Conservation (phyloP, 495 filamentous ascomycete species). For the Penicillium fimorum region DNA sequence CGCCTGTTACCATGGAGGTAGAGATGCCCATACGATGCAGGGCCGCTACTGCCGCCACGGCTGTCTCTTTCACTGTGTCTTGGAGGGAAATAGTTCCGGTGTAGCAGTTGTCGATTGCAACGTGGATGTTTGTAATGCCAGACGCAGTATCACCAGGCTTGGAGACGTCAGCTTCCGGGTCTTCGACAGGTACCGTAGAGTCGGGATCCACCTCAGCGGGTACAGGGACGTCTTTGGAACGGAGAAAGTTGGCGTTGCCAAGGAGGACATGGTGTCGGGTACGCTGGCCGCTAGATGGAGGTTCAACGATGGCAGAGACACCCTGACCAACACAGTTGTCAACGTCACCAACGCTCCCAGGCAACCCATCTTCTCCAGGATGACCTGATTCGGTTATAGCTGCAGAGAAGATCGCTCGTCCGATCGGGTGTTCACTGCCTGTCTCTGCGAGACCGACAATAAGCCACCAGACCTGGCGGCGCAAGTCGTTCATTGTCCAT, state of each 20-base stretch:
- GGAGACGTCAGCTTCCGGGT: conserved; percentile 20
- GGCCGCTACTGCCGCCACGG: conserved; percentile 78
- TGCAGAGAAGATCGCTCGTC: conserved; percentile 72
- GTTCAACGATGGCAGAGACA: conserved; percentile 78
- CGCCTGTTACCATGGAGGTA: conserved; percentile 90
- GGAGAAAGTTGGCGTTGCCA: conserved; percentile 77
- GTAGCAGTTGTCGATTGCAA: conserved; percentile 79
- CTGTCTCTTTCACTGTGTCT: conserved; percentile 87
- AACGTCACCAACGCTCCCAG: conserved; percentile 83
- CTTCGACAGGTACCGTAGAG: conserved; percentile 13
- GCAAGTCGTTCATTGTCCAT: conserved; percentile 69
- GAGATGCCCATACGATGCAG: conserved; percentile 80
- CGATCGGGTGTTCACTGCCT: conserved; percentile 93
- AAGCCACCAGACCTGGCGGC: conserved; percentile 84
- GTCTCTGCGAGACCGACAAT: conserved; percentile 90
- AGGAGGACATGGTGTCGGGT: conserved; percentile 74
- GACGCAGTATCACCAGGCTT: conserved; percentile 35
- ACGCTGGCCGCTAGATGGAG: conserved; percentile 61
- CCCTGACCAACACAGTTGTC: conserved; percentile 81
- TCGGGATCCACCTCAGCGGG: conserved; percentile 59
- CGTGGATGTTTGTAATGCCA: conserved; percentile 86
- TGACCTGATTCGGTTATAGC: conserved; percentile 74
- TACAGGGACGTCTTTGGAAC: conserved; percentile 63
- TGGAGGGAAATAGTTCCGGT: conserved; percentile 78
- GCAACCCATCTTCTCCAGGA: conserved; percentile 67